Conservation (phyloP, 2,329 filamentous ascomycete species). For the Fusarium sarcochroum region DNA sequence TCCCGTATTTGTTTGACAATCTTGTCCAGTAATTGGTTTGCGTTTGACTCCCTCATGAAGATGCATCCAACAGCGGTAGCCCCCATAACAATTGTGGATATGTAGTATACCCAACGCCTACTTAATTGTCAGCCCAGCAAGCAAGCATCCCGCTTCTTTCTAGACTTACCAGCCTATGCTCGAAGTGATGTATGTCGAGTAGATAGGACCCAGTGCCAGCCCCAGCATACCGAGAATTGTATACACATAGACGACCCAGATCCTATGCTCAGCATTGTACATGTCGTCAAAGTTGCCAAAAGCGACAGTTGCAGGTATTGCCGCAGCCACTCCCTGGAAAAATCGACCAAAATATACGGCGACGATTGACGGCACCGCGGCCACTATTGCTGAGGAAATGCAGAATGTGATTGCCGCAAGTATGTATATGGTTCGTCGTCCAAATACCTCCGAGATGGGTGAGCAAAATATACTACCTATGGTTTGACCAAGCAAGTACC, state of each 20-base stretch:
- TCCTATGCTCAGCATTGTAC: constrained; percentile 16
- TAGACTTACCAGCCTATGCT: constrained; percentile 15
- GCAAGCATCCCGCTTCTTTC: accelerated
- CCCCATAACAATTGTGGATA: constrained; percentile 5
- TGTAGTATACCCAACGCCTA: constrained; percentile 28
- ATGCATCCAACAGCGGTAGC: constrained; percentile 7
- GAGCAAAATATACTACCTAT: constrained; percentile 12
- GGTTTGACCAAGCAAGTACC: constrained; percentile 6
- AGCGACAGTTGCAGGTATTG: constrained; percentile 12
- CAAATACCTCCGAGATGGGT: constrained; percentile 11
- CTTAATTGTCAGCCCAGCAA: accelerated
- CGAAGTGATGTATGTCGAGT: constrained; percentile 6
- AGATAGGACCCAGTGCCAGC: constrained; percentile 1
- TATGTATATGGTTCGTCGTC: constrained; percentile 8
- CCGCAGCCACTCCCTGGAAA: constrained; percentile 3
- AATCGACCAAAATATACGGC: constrained; percentile 5
- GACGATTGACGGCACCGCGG: constrained; percentile 2
- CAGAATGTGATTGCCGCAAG: constrained; percentile 7
- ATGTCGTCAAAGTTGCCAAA: constrained; percentile 17
- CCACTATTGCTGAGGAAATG: neutral
- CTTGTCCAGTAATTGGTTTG: constrained; percentile 8
- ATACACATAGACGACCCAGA: constrained; percentile 21
- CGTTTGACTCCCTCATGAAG: constrained; percentile 18
- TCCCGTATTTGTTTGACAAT: neutral
- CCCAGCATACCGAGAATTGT: constrained; percentile 21